Percentiles rank a stretch among this genome's conserved stretches.
Evolutionary conservation across 2,329 filamentous ascomycete genomes (phyloP).

Genomic region (Coniochaeta sp.): DNA sequence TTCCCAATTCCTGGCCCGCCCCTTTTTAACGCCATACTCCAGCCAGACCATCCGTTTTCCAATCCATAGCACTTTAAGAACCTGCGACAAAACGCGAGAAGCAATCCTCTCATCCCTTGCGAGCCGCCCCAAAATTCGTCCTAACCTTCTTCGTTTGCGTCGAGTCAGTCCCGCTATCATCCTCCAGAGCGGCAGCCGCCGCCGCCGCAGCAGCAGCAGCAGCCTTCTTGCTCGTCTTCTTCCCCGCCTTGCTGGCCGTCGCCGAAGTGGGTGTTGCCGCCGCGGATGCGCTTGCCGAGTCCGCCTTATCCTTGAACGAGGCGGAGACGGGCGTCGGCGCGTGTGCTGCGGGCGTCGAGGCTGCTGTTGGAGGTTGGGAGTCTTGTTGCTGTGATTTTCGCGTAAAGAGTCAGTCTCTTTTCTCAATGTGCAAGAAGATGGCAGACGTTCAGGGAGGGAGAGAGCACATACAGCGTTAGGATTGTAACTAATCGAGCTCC

Average conservation of each 20-base stretch:
- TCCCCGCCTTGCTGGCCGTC: slow-evolving; percentile 35
- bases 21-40: neutral
- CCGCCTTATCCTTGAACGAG: slow-evolving; percentile 38
- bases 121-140: slow-evolving; percentile 48
- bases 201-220: slow-evolving; percentile 16
- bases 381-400: slow-evolving; percentile 22
- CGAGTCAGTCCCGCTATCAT: slow-evolving; percentile 54
- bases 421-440: too few species aligned
- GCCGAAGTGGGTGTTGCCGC: slow-evolving; percentile 49
- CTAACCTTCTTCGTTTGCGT: slow-evolving; percentile 46
- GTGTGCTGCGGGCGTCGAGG: slow-evolving; percentile 32
- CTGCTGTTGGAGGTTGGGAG: slow-evolving; percentile 7
- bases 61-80: neutral
- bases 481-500: slow-evolving; percentile 56
- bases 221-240: slow-evolving; percentile 45
- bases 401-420: slow-evolving; percentile 2
- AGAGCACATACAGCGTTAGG: slow-evolving; percentile 26
- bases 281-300: slow-evolving; percentile 31
- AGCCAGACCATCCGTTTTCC: neutral
- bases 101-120: slow-evolving; percentile 28
- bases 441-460: neutral
- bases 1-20: neutral
- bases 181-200: slow-evolving; percentile 11
- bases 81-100: neutral
- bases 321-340: slow-evolving; percentile 49